Evolutionary conservation across 352 stramenopile species (phyloP), one percentile per base, ranked within the genome.

Genomic region (Phytophthora pisi): DNA sequence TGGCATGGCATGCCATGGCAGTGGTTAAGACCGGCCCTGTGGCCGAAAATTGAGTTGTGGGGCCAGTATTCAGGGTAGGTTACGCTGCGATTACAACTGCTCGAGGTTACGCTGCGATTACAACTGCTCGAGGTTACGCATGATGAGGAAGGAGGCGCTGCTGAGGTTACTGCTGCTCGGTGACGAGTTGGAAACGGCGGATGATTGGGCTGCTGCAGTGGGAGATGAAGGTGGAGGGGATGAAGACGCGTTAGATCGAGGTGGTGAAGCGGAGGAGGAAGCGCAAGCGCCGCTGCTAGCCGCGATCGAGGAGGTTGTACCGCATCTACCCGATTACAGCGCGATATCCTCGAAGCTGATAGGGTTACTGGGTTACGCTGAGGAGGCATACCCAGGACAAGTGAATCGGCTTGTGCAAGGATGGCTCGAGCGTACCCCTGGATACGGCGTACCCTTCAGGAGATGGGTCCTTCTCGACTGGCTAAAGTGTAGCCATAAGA

Each of bases 281-380:
- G 34, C 1, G 15, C n/a, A 51, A 16, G 31, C n/a, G n/a, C 20
- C 16, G 11, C 36, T 78, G 24, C 11, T 84, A 8, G 28, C 45
- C 2, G 68, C 64, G 1, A 57, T 89, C 10, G 68, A 74, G 8
- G 55, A 40, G 0, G 58, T 88, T 0, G 72, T 89, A 75, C 78
- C 81, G 56, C 53, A 79, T 47, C 55, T 89, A 23, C 66, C 72
- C 28, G 77, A 85, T 66, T 88, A 86, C 66, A 84, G 70, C 64
- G 55, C 61, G 0, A 42, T 83, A 3, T 56, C 26, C 15, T 15
- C 55, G 9, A 64, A 80, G 54, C 26, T 88, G 53, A 69, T 36
- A 16, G 70, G 65, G 2, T 43, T 89, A 46, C 36, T 89, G 51
- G 47, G 51, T 5, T 82, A 72, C 45, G 74, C 54, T n/a, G 47